Evolutionary conservation across 148 eudicot species (phyloP), one percentile per base, ranked within the genome.

Genomic region (Mesembryanthemum crystallinum): DNA sequence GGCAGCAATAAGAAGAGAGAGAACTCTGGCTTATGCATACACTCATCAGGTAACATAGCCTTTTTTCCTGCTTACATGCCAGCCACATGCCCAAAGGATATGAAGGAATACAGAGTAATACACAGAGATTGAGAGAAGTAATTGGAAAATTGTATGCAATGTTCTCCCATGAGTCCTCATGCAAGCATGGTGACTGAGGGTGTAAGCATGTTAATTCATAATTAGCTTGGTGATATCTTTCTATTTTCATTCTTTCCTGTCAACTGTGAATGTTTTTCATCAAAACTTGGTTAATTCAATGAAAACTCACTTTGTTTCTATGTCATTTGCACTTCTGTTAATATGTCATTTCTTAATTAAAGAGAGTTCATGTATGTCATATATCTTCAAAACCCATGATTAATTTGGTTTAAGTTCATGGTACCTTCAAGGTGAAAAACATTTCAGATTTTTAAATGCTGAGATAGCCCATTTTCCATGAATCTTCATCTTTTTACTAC

Each of bases 1-100:
- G 72, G 98, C 98, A 60, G 85, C 97, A 32, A 87, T 95, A 85
- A 92, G 96, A 85, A 86, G 98, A 81, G 97, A 95, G 78, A 86
- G 94, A 77, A 92, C 98, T 55, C 59, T 92, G 71, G 98, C 98
- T 76, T 95, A 95, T 88, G 92, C 98, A 13, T 92, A 83, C 76
- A 86, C 92, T 77, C 97, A 94, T 85, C 98, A 94, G 97, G 98
- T 94, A 90, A 78, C 69, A 32, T 74, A 64, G 72, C 60, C 73
- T 77, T 75, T 47, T 64, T 69, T 57, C 69, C 73, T 57, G n/a
- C 71, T 37, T 77, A 23, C 67, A 66, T 74, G 72, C 73, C 29
- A 63, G 69, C 63, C 66, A 60, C 66, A 18, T 80, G n/a, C 59
- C 62, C 60, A 69, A 67, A 28, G 42, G 74, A 59, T 39, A 57